Percentiles rank a stretch among this genome's conserved stretches.
Evolutionary conservation across 495 filamentous ascomycete genomes (phyloP).

Genomic region (Penicillium taxi): DNA sequence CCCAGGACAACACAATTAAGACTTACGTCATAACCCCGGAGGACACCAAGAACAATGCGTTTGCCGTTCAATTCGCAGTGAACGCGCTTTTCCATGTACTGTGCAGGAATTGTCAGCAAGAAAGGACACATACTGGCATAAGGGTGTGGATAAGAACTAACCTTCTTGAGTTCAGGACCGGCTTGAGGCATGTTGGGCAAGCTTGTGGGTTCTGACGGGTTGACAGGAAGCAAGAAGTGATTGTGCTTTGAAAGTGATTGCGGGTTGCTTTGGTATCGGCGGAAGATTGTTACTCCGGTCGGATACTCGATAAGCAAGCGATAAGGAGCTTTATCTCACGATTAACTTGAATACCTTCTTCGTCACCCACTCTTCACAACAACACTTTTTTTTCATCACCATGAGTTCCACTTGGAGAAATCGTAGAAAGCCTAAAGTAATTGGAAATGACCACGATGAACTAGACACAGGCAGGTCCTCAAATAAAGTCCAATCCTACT

Average conservation of each 20-base stretch:
- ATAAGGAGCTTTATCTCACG: conserved; percentile 10
- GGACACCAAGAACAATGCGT: conserved; percentile 89
- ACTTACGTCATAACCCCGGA: conserved; percentile 91
- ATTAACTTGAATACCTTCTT: conserved; percentile 3
- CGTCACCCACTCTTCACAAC: conserved; percentile 1
- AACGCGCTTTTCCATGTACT: conserved; percentile 99
- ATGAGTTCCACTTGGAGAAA: conserved; percentile 62
- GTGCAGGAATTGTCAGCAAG: conserved; percentile 14
- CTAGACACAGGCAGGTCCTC: conserved; percentile 24
- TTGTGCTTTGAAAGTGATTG: conserved; percentile 3
- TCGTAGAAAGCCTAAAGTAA: conserved; percentile 66
- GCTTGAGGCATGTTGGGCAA: conserved; percentile 85
- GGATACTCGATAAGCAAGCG: conserved; percentile 24
- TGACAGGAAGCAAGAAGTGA: conserved; percentile 6
- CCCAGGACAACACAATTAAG: not conserved
- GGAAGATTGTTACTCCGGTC: conserved; percentile 30
- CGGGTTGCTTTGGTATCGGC: conserved; percentile 22
- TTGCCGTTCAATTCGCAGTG: conserved; percentile 97
- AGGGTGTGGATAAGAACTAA: conserved; percentile 23
- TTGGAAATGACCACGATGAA: conserved; percentile 61
- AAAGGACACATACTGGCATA: not conserved
- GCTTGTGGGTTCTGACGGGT: conserved; percentile 11
- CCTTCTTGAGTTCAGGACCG: conserved; percentile 98
- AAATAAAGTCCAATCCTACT: not conserved
- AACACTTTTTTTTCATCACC: conserved; percentile 5